Percentiles rank a stretch among this genome's conserved stretches.
phyloP scores from a whole-genome alignment of 2,329 filamentous ascomycete genomes.

The Chaetomium strumarium region DNA sequence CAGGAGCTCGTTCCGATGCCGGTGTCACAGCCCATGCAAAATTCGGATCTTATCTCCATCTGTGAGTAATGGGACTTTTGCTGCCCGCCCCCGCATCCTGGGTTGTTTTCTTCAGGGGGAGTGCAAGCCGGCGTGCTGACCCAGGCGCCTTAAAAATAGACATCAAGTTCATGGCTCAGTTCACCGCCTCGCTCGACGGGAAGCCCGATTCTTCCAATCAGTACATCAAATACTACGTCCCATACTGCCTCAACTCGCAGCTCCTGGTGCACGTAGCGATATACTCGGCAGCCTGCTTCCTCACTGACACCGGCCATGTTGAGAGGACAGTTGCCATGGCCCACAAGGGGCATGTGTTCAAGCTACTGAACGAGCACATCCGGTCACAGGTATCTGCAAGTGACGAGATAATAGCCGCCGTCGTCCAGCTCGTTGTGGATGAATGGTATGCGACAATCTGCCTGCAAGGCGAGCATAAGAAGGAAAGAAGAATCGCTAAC shows the following conservation, averaged over 20 bases:
- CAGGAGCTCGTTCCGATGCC: conserved; percentile 37
- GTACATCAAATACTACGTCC: conserved; percentile 44
- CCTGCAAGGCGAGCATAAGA: neutral
- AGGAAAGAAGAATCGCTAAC: neutral
- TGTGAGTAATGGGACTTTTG: conserved; percentile 37
- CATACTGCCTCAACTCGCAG: conserved; percentile 44
- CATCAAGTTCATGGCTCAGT: conserved; percentile 43
- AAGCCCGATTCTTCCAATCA: conserved; percentile 38
- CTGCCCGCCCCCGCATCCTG: neutral
- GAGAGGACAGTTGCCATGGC: conserved; percentile 38
- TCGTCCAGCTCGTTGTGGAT: conserved; percentile 44
- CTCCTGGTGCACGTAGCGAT: conserved; percentile 44
- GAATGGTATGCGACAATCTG: conserved; percentile 40
- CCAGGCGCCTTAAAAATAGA: conserved; percentile 30
- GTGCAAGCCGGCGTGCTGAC: neutral
- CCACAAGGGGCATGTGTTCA: conserved; percentile 39
- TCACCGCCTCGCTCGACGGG: conserved; percentile 46
- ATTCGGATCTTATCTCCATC: conserved; percentile 43
- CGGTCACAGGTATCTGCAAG: conserved; percentile 32
- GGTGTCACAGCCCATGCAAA: conserved; percentile 30
- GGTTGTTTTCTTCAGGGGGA: neutral
- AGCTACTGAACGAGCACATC: conserved; percentile 44
- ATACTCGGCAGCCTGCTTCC: conserved; percentile 46
- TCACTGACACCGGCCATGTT: conserved; percentile 44
- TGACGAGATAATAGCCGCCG: conserved; percentile 43